These are phyloP conservation scores for Rubroboletus pulcherrimus DNA, from an alignment of 768 basidiomycete species.

Conservation along the genomic window DNA sequence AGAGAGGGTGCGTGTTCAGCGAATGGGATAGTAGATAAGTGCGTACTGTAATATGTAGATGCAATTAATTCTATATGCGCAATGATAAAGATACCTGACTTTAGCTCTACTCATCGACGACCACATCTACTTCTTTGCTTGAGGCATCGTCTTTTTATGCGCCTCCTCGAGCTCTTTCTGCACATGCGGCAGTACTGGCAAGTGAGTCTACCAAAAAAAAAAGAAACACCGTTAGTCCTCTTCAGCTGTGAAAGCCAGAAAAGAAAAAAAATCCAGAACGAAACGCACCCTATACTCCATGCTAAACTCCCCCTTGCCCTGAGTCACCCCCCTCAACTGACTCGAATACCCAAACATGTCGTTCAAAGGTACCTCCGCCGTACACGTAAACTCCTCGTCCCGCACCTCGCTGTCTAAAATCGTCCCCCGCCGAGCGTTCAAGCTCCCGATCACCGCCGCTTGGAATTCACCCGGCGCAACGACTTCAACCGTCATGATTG, in stretches of 20 bases:
- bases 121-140: slow-evolving; percentile 64
- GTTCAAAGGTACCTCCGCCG: slow-evolving; percentile 90
- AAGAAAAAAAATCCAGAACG: not conserved
- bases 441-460: slow-evolving; percentile 87
- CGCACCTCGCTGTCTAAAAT: slow-evolving; percentile 95
- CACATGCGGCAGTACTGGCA: slow-evolving; percentile 78
- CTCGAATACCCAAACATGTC: slow-evolving; percentile 99
- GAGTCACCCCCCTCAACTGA: slow-evolving; percentile 88
- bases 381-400: slow-evolving; percentile 92
- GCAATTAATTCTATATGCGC: slow-evolving; percentile 20
- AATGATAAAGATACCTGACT: slow-evolving; percentile 3
- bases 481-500: slow-evolving; percentile 98
- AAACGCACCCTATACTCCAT: slow-evolving; percentile 71
- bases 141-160: slow-evolving; percentile 72
- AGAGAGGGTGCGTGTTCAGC: slow-evolving; percentile 1
- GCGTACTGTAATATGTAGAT: slow-evolving; percentile 13
- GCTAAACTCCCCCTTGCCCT: slow-evolving; percentile 91
- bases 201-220: slow-evolving; percentile 52
- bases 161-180: slow-evolving; percentile 89
- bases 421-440: slow-evolving; percentile 89
- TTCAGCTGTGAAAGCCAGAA: not conserved
- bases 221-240: not conserved
- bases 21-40: slow-evolving; percentile 8
- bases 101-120: not conserved
- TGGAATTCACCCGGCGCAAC: slow-evolving; percentile 97